Evolutionary conservation across 2,329 filamentous ascomycete species (phyloP), one percentile per base, ranked within the genome.

Genomic region (Monilinia vaccinii-corymbosi): DNA sequence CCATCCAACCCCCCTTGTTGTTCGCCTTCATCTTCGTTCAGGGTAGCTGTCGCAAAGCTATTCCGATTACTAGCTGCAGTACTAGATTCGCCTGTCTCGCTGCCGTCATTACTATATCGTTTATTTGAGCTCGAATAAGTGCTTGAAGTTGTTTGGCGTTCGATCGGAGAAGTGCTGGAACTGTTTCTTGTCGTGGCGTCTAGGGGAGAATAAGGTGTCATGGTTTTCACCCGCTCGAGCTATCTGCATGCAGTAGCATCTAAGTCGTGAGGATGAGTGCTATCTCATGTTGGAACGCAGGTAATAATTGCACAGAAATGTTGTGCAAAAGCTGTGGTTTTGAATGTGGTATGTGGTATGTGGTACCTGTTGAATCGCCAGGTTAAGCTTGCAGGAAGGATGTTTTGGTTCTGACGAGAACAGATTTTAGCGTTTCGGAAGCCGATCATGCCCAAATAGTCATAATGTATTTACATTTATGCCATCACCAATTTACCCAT

Each of bases 11-110:
- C 51, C 21, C 31, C 56, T 9, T 47, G 52, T 25, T 58, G 56
- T 32, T 62, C 44, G 36, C 28, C 56, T 21, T n/a, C 46, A 10
- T 52, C 62, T 31, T 60, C 60, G 36, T 49, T 57, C 28, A 57
- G 18, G 36, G 40, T 51, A 55, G 48, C 60, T 16, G 60, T 61
- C 28, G 59, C 61, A 32, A 63, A 52, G 48, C 65, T 69, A 55
- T 66, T 64, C 57, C 65, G 62, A 34, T 69, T 64, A 61, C 73
- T 74, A 4, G 67, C 71, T n/a, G 70, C 64, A 16, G 68, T 69
- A 63, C 76, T 80, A 58, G 78, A 75, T 65, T 78, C 77, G 63
- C 75, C 76, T 10, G 73, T 74, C 48, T 79, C 77, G 66, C 76
- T 73, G 66, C 74, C 75, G 14, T 66, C 70, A 62, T 70, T 66